These are phyloP conservation scores for Pythium myriotylum DNA, from an alignment of 352 stramenopile species.

Conservation along the genomic window DNA sequence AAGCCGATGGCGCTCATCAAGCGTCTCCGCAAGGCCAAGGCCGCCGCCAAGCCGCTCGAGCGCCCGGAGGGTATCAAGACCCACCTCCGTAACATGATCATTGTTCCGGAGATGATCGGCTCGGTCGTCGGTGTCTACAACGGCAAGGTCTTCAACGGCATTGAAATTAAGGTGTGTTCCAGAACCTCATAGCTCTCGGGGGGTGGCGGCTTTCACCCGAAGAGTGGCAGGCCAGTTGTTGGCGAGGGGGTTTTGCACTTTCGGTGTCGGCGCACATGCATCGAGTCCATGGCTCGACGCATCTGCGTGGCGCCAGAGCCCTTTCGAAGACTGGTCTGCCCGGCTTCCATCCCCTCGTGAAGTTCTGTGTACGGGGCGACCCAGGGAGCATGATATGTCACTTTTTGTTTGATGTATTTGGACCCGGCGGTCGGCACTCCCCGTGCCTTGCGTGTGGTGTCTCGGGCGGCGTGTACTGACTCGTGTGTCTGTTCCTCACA, in stretches of 20 bases:
- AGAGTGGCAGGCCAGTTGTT: slow-evolving; percentile 41
- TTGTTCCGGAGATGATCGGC: slow-evolving; percentile 99
- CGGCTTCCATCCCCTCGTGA: slow-evolving; percentile 77
- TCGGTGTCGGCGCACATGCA: background rate
- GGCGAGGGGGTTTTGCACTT: background rate
- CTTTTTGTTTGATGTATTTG: slow-evolving; percentile 19
- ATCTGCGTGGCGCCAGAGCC: slow-evolving; percentile 13
- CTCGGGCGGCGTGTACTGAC: slow-evolving; percentile 22
- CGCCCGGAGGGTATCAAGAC: slow-evolving; percentile 99
- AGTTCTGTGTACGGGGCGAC: slow-evolving; percentile 91
- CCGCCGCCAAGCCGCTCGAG: slow-evolving; percentile 96
- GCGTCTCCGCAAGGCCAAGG: slow-evolving; percentile 99
- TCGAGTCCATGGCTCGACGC: background rate
- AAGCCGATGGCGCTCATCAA: slow-evolving; percentile 99
- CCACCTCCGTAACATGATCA: slow-evolving; percentile 99
- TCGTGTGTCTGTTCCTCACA: slow-evolving; percentile 28
- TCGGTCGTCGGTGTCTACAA: slow-evolving; percentile 99
- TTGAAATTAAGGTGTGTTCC: slow-evolving; percentile 99
- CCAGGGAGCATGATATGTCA: slow-evolving; percentile 64
- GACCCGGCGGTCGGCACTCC: slow-evolving; percentile 24
- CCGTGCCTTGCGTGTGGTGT: slow-evolving; percentile 25
- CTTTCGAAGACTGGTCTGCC: slow-evolving; percentile 11
- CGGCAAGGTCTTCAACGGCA: slow-evolving; percentile 99
- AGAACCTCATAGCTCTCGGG: slow-evolving; percentile 84
- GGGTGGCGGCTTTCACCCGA: slow-evolving; percentile 76